Base-by-base conservation (phyloP, 179 eudicot species). In the Camellia oleifera region DNA sequence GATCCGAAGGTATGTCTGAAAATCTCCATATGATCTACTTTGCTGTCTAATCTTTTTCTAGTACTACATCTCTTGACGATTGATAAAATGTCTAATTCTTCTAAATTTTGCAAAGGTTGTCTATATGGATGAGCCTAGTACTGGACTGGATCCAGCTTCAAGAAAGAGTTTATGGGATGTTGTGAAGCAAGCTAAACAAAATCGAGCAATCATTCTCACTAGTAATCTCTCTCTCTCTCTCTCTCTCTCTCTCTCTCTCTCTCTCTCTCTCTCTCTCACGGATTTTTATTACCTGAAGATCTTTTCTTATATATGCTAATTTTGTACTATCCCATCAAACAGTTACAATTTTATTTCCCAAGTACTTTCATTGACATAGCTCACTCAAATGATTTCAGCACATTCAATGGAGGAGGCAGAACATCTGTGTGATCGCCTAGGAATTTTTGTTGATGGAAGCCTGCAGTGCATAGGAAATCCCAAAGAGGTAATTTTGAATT, bases 351-450 rank as follows among this genome's bases (percentile, higher is more conserved):
- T 32, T 8, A 18, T 70, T 7, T 70, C 48, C 9, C 20, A 46
- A 53, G 14, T 53, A 74, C 61, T 52, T 9, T 65, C 67, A 40
- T 17, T 62, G 69, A 78, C 65, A 48, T 17, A 69, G 62, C 60
- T 74, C 14, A 14, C 46, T 18, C 8, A 57, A 68, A 78, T 72
- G 56, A 1, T 78, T 84, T 82, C 91, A 95, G 97, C 97, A 4
- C 98, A 93, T 84, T 95, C 98, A 23, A 95, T 95, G 98, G 98
- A 94, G 85, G 98, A 94, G 85, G 98, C 98, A 14, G 98, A 94
- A 84, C 93, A 87, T 82, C 87, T 94, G 40, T 94, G 98, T 83
- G 97, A 93, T 80, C 88, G 98, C 46, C 82, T 94, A 67, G 98
- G 98, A 80, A 91, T 94, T 75, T 93, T 93, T 64, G 97, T 93